phyloP scores from a whole-genome alignment of 371 early-diverging fungal species.

The Amoeboaphelidium protococcarum region DNA sequence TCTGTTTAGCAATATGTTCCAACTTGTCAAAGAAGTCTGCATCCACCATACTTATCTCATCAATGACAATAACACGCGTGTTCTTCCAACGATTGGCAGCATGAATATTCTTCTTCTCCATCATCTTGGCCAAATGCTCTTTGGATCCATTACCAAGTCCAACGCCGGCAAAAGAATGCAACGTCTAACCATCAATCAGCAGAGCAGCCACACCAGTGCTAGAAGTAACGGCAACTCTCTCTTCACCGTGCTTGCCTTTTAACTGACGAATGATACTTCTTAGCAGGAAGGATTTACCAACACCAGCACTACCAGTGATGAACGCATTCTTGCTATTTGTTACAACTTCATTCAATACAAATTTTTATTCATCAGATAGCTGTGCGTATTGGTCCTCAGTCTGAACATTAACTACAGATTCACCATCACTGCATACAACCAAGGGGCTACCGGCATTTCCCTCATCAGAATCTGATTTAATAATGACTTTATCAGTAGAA shows the following conservation, averaged over 20 bases:
- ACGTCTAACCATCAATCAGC: constrained; percentile 43
- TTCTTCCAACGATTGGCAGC: constrained; percentile 8
- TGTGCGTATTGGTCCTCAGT: not conserved
- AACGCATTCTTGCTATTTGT: constrained; percentile 24
- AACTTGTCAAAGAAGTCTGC: constrained; percentile 11
- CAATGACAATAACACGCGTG: constrained; percentile 24
- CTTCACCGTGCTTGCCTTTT: not conserved
- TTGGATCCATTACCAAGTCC: constrained; percentile 38
- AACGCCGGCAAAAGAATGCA: constrained; percentile 52
- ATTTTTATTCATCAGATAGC: not conserved
- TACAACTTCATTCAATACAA: not conserved
- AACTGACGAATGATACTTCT: constrained; percentile 13
- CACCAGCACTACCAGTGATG: constrained; percentile 50
- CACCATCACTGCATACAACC: too few relatives aligned
- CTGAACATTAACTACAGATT: too few relatives aligned
- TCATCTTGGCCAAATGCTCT: constrained; percentile 14
- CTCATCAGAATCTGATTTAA: too few relatives aligned
- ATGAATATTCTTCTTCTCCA: constrained; percentile 16
- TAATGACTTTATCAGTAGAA: too few relatives aligned
- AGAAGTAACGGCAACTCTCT: constrained; percentile 15
- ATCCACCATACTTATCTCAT: constrained; percentile 27
- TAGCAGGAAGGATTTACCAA: constrained; percentile 12
- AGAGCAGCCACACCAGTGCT: constrained; percentile 67
- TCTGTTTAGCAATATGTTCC: constrained; percentile 3
- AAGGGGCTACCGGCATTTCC: too few relatives aligned